Base-by-base conservation (phyloP, 106 monocot species). In the Hemerocallis citrina region DNA sequence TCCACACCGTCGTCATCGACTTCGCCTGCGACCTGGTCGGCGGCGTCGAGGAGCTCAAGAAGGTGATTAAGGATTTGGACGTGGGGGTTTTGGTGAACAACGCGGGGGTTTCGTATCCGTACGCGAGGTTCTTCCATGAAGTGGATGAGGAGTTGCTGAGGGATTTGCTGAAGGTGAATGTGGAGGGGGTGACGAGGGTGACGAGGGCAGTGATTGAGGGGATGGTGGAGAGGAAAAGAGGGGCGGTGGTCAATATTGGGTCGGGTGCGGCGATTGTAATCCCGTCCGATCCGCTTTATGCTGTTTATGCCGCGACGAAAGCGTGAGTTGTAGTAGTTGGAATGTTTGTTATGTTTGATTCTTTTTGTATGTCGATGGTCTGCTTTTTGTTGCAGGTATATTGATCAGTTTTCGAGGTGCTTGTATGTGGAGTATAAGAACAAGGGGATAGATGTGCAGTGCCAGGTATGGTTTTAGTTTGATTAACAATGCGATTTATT, bases 391-490 rank as follows among this genome's bases (percentile, higher is more conserved):
- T 54, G n/a, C 75, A 95, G 94, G 51, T 95, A 95, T 27, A 39
- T 89, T 30, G 89, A 95, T 57, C 75, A 86, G 55, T 78, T 95
- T 68, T 95, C 94, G 13, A 89, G 75, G 72, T 74, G 80, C 70
- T 77, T 94, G 0, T 63, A 82, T 76, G 89, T 89, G 45, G 94
- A 94, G 58, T 89, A 89, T 43, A 86, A 83, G 73, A 63, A 70
- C 51, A 89, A 80, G 78, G 94, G 94, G 9, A 94, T 95, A 51
- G 89, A 89, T 72, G 86, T 95, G 55, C 94, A 95, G 37, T 95
- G 94, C 57, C 94, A 95, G 89, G 94, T 95, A 75, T 55, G 21
- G n/a, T n/a, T n/a, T n/a, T n/a, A n/a, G n/a, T n/a, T n/a, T n/a
- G n/a, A n/a, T n/a, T n/a, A n/a, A n/a, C n/a, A n/a, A n/a, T n/a